Base-by-base conservation (phyloP, 1,284 basidiomycete genomes). In the Cryptococcus sp. region DNA sequence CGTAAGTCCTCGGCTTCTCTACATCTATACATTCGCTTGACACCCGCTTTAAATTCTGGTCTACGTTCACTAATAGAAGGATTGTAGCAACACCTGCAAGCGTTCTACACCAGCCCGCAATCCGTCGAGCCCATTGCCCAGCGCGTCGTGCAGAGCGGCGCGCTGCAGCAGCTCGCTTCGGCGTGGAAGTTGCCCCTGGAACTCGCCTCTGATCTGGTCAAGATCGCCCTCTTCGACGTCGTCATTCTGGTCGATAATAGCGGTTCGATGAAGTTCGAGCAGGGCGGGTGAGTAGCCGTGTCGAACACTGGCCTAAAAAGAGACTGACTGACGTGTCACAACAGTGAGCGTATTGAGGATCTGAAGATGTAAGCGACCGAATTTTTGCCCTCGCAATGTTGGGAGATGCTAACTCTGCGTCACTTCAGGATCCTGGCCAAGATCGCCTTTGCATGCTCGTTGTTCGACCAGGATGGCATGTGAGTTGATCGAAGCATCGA, bases 381-480 rank as follows among this genome's bases (percentile, higher is more conserved):
- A 16, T 4, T 46, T 25, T 8, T 22, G n/a, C 20, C 8, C 47
- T n/a, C n/a, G 20, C n/a, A 19, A 42, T 50, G n/a, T n/a, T 31
- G 51, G 3, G 4, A 22, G 6, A 22, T n/a, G 39, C 53, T 54
- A 38, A 35, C 19, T 55, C 22, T 49, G 19, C 31, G 6, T 48
- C 23, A 10, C 11, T 51, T 6, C 53, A 75, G 73, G 57, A 76
- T 79, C 54, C 66, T 79, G 53, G 73, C 67, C 42, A 69, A 73
- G 48, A 75, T 81, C 47, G 78, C 80, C 11, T 76, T 69, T 42
- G 80, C 78, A 17, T 74, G 77, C 6, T 67, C 75, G 1, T 65
- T 82, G 11, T 81, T 81, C 61, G 81, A 81, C 62, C 68, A 72
- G 17, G 81, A 82, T 59, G 80, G 81, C 48, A 80, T 82, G 68